phyloP scores from a whole-genome alignment of 306 rosid genomes.

The Vigna unguiculata region DNA sequence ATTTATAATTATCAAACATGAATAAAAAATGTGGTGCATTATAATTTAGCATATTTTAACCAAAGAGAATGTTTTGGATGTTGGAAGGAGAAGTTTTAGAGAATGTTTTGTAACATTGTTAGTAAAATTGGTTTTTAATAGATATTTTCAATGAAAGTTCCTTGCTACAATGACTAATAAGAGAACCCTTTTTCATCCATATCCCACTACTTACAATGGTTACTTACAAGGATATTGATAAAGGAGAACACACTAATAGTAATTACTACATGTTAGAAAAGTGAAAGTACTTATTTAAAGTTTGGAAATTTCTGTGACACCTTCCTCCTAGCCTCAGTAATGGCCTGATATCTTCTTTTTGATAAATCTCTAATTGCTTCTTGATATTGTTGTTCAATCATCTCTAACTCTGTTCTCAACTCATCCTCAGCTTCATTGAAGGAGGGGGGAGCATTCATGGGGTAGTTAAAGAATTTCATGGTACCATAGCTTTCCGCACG shows the following conservation, averaged over 20 bases:
- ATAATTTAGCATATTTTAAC: no score
- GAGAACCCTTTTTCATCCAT: background rate
- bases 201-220: background rate
- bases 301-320: conserved; percentile 19
- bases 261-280: background rate
- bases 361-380: background rate
- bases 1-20: no score
- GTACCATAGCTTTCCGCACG: background rate
- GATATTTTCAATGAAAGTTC: background rate
- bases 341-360: background rate
- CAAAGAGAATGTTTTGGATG: no score
- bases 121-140: background rate
- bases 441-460: background rate
- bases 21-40: no score
- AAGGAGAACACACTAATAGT: background rate
- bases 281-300: conserved; percentile 25
- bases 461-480: background rate
- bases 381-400: background rate
- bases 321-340: background rate
- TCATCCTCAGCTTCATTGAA: background rate
- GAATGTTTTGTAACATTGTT: background rate
- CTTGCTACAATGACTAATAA: background rate
- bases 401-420: conserved; percentile 7
- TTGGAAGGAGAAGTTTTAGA: no score
- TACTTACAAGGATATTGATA: background rate